Evolutionary conservation across 495 filamentous ascomycete genomes (phyloP), one percentile per base, ranked within the genome.

Genomic region (Massariosphaeria phaeospora): DNA sequence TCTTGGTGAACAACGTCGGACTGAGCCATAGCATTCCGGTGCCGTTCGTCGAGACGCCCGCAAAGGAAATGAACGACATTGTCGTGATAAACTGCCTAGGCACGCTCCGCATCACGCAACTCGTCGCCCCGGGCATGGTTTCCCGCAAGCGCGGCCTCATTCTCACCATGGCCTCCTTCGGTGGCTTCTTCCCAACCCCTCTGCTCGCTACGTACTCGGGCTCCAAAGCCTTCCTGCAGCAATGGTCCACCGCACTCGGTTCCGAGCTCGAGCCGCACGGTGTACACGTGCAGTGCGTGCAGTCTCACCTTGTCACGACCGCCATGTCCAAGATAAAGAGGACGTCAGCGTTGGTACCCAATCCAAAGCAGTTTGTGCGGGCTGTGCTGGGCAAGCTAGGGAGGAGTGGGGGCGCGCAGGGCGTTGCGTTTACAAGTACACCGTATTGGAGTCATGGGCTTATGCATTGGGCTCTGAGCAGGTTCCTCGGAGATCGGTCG

Each of bases 1-100:
- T 99, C 57, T 74, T 99, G 51, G 76, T 99, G 73, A 99, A 99
- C 78, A 99, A 99, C 67, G 94, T 99, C 43, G 94, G 94, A 59
- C 84, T 86, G 70, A 89, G 84, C 69, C 94, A 97, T 75, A 83
- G 78, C 66, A 94, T 96, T 47, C 94, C 94, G 13, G 88, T 91
- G 8, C 82, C 90, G 0, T 99, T 97, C 75, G 73, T 85, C 24
- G 73, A 86, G 62, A 96, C 91, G 5, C 69, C 82, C 11, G 73
- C 81, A 55, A 72, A 83, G 38, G 94, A 97, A 73, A 79, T 97
- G 72, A 73, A 78, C 57, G 80, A 88, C 64, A 99, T 99, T 65
- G 82, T 99, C 73, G 89, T 81, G 33, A 88, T 97, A 77, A 99
- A 99, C 74, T 93, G 89, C 73, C 72, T 81, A 39, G 89, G 84